Base-by-base conservation (phyloP, 768 basidiomycete species). In the Tylopilus intermedius region DNA sequence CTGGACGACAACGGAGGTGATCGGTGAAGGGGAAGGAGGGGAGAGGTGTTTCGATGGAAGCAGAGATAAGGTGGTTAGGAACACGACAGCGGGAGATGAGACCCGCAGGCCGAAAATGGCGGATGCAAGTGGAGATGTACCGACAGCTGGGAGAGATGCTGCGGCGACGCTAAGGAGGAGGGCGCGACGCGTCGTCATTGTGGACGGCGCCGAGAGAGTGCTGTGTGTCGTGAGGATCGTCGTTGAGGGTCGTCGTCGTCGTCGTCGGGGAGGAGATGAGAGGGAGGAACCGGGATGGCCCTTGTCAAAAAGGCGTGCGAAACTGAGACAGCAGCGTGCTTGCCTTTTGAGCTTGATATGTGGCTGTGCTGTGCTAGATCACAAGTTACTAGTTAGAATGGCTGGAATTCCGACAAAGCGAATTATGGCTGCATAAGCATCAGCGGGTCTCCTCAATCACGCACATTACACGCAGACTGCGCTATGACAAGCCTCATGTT, bases 1-100 rank as follows among this genome's bases (percentile, higher is more conserved):
- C 50, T 84, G 79, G 64, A 90, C 81, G 69, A 91, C 81, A 67
- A 92, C 88, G 48, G 84, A 72, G 37, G 83, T 88, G 64, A 92
- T 90, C 58, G 81, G 82, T 40, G 84, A 86, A 3, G 67, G 68
- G 18, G 72, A 69, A 8, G 58, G 62, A 1, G 78, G 79, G 7
- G 72, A 63, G 8, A 72, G 65, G 41, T 79, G 75, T 58, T 74
- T 77, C 40, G 75, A 68, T 47, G 76, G 71, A 54, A 86, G 57
- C 40, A 90, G 74, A 53, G 86, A 83, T 50, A 88, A 62, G 26
- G 83, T 73, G 21, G 82, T 67, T 49, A 89, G 70, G 50, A 86
- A 68, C 33, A 89, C 79, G 54, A 88, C 64, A 51, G 79, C 72
- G 39, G 90, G 89, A 38, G 87, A 88, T 33, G 86, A 67, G 55